Base-by-base conservation (phyloP, 495 filamentous ascomycete genomes). In the Pyrenopolyporus hunteri region DNA sequence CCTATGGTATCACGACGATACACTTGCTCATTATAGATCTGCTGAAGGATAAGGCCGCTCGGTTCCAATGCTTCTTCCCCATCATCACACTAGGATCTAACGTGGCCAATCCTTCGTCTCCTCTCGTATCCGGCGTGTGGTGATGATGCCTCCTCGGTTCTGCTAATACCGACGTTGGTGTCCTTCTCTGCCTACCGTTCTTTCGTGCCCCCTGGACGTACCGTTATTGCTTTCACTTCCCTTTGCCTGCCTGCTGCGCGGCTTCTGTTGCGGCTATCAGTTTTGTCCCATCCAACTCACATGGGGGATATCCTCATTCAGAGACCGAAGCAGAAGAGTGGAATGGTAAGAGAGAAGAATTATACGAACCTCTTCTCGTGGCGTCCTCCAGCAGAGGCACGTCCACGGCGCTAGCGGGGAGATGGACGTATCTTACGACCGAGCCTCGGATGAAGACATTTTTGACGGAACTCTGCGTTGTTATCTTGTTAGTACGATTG, bases 381-480 rank as follows among this genome's bases (percentile, higher is more conserved):
- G 93, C 93, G 84, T 99, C 94, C 81, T 98, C 94, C 69, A 99
- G 75, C 64, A 99, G 74, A 23, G 88, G 89, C 9, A 92, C 88
- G 72, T 98, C 94, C 19, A 98, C 93, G 35, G 90, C 89, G 23
- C 79, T 84, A n/a, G 86, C 84, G 0, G 94, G 95, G 52, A 98
- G 76, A 71, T 98, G 89, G 54, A 98, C 93, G 71, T 98, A 98
- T 58, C 94, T 84, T 53, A 98, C 94, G 23, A 98, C 94, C 50
- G 92, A 96, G 5, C 94, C 94, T 66, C 94, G 84, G 69, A 98
- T 98, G 72, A 98, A 98, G 73, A 98, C 91, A 70, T 96, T 98
- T 79, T 95, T 96, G 53, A 96, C 92, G n/a, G 93, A 94, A 63
- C 79, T 81, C 77, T 80, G 51, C 3, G 7, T 28, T 40, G 2